A percentile compares a stretch with the other conserved stretches of the same genome.
phyloP scores from a whole-genome alignment of 768 basidiomycete genomes.

The Boletus rubropictus region DNA sequence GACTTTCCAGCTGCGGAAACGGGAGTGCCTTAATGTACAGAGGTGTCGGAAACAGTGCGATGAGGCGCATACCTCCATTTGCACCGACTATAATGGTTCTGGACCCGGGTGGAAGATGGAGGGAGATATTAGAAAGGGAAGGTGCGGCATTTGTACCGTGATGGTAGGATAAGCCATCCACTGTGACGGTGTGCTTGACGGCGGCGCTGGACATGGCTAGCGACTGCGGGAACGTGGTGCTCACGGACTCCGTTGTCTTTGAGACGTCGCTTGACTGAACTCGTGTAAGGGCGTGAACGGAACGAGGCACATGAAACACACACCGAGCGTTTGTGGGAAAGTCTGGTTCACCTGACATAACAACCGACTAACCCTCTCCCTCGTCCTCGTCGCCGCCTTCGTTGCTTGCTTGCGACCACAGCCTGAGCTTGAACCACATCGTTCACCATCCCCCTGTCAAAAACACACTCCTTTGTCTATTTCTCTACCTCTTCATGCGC shows the following conservation, averaged over 20 bases:
- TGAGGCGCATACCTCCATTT: slow-evolving; percentile 70
- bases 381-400: background rate
- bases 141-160: slow-evolving; percentile 41
- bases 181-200: slow-evolving; percentile 26
- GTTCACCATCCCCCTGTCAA: slow-evolving; percentile 14
- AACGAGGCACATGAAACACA: background rate
- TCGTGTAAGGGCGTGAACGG: no score
- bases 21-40: background rate
- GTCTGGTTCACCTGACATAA: background rate
- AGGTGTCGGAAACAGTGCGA: slow-evolving; percentile 1
- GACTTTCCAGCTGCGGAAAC: slow-evolving; percentile 74
- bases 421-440: slow-evolving; percentile 18
- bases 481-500: slow-evolving; percentile 25
- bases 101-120: slow-evolving; percentile 67
- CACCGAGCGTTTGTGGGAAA: slow-evolving; percentile 4
- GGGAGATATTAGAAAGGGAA: slow-evolving; percentile 58
- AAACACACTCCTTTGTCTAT: slow-evolving; percentile 33
- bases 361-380: slow-evolving; percentile 6
- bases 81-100: slow-evolving; percentile 87
- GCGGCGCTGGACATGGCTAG: background rate
- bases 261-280: no score
- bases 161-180: slow-evolving; percentile 51
- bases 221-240: background rate
- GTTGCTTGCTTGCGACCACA: slow-evolving; percentile 19
- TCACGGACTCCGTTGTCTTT: no score